Conservation (phyloP, 192 early-diverging fungal species). For the Gaertneriomyces sp. region DNA sequence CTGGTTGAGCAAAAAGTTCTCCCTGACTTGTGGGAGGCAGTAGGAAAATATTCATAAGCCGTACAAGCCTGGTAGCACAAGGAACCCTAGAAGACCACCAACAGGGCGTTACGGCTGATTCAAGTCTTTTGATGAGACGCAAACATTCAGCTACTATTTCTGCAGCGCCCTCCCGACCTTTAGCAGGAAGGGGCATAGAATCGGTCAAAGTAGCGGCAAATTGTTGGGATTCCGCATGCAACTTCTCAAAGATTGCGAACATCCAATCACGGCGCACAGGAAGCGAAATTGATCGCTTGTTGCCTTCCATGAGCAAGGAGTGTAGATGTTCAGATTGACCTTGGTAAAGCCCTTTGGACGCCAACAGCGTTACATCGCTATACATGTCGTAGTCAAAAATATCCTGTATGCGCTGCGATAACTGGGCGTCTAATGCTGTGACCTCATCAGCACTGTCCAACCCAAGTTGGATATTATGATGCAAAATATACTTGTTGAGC, state of each 20-base stretch:
- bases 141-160: conserved; percentile 17
- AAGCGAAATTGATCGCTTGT: neutral
- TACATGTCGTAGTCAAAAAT: conserved; percentile 23
- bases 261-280: conserved; percentile 29
- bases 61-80: conserved; percentile 7
- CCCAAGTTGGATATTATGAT: conserved; percentile 12
- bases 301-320: conserved; percentile 11
- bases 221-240: conserved; percentile 5
- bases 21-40: conserved; percentile 19
- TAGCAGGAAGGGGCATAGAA: no score
- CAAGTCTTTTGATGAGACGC: neutral
- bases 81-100: conserved; percentile 9
- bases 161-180: conserved; percentile 4
- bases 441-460: neutral
- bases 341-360: conserved; percentile 20
- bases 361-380: conserved; percentile 1
- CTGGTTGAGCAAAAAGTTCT: conserved; percentile 24
- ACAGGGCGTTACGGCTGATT: neutral
- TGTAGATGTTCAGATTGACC: neutral
- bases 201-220: conserved; percentile 7
- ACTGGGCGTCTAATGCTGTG: neutral
- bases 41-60: conserved; percentile 32
- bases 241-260: conserved; percentile 3
- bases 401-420: conserved; percentile 19
- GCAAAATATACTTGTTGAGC: conserved; percentile 19